Conservation (phyloP, 2,329 filamentous ascomycete species). For the Cryphonectria radicalis region DNA sequence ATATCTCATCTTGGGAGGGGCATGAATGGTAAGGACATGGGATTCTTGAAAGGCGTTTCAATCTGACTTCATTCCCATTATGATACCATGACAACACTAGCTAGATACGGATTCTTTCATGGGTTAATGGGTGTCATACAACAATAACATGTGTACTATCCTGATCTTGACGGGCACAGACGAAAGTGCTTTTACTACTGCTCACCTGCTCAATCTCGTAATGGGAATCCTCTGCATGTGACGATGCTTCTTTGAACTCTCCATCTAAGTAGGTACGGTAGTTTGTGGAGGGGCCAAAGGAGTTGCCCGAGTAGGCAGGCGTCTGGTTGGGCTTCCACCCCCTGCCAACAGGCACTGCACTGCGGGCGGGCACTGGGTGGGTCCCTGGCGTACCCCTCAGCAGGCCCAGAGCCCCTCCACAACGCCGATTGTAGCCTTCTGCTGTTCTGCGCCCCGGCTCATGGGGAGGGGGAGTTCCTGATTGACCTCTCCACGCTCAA, state of each 20-base stretch:
- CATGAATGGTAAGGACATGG: neutral
- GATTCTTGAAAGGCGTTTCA: slow-evolving; percentile 14
- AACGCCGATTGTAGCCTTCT: slow-evolving; percentile 15
- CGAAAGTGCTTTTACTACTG: neutral
- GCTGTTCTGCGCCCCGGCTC: neutral
- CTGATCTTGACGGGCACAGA: neutral
- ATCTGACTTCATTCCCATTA: slow-evolving; percentile 13
- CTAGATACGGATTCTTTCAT: slow-evolving; percentile 1
- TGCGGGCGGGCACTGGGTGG: neutral
- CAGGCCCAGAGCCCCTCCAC: neutral
- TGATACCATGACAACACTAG: slow-evolving; percentile 20
- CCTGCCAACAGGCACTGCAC: neutral
- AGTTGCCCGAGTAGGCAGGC: slow-evolving; percentile 9
- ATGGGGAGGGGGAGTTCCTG: neutral
- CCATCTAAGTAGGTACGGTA: neutral
- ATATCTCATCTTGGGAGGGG: slow-evolving; percentile 2
- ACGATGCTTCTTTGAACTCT: neutral
- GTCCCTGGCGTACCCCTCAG: slow-evolving; percentile 6
- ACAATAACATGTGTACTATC: neutral
- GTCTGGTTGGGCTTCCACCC: neutral
- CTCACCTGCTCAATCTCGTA: neutral
- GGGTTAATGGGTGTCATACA: neutral
- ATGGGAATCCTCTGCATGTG: neutral
- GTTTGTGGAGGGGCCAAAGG: neutral
- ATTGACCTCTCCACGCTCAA: slow-evolving; percentile 14